Evolutionary conservation across 352 stramenopile species (phyloP).

Genomic region (Globisporangium apiculatum): DNA sequence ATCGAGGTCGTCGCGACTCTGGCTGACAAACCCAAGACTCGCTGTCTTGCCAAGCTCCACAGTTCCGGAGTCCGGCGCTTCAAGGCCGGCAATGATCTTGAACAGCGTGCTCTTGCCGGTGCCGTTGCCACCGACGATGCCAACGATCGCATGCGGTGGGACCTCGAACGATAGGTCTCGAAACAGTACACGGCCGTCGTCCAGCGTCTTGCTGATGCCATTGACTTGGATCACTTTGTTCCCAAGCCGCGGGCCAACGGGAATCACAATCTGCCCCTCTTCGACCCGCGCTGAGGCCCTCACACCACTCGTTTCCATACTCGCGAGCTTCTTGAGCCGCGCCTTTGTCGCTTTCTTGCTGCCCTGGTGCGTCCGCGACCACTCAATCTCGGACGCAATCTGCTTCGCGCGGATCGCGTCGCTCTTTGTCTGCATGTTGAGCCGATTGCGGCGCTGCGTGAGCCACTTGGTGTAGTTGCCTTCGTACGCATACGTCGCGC

Average conservation of each 20-base stretch:
- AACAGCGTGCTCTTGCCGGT: constrained; percentile 97
- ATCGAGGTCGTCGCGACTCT: constrained; percentile 73
- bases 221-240: constrained; percentile 88
- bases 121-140: constrained; percentile 97
- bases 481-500: constrained; percentile 95
- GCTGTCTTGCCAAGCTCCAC: constrained; percentile 77
- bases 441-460: constrained; percentile 90
- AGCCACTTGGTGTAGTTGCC: constrained; percentile 98
- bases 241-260: constrained; percentile 88
- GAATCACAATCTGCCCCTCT: constrained; percentile 89
- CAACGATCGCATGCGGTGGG: constrained; percentile 93
- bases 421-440: constrained; percentile 93
- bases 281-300: constrained; percentile 51
- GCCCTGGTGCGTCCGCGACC: constrained; percentile 83
- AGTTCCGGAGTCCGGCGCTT: constrained; percentile 76
- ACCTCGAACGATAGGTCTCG: constrained; percentile 92
- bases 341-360: constrained; percentile 90
- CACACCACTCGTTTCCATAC: constrained; percentile 71
- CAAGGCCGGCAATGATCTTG: constrained; percentile 91
- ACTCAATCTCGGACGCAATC: constrained; percentile 91
- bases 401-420: constrained; percentile 89
- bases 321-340: constrained; percentile 89
- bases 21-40: constrained; percentile 70
- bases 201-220: constrained; percentile 65
- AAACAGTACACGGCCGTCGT: constrained; percentile 87